Conservation (phyloP, 2,329 filamentous ascomycete species). For the Trichoderma polysporum region DNA sequence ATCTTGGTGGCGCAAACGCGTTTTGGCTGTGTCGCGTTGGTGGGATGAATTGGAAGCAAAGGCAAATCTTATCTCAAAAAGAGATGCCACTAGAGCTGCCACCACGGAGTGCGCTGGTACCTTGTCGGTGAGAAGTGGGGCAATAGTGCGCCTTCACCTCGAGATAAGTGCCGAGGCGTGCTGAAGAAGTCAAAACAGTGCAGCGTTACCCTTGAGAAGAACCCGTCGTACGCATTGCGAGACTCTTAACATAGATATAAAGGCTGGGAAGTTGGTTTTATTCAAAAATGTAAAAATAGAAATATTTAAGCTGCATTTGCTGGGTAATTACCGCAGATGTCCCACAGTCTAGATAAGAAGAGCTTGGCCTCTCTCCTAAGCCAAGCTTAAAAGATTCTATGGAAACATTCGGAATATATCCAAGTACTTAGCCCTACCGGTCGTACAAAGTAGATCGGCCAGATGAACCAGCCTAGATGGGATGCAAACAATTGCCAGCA, state of each 20-base stretch:
- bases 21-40: conserved; percentile 13
- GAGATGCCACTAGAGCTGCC: background rate
- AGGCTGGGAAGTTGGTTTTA: no score
- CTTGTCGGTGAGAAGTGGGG: background rate
- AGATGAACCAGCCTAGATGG: background rate
- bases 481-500: background rate
- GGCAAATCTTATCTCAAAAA: background rate
- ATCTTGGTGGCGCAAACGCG: conserved; percentile 3
- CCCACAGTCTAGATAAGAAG: background rate
- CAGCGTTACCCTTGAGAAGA: no score
- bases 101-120: background rate
- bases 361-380: background rate
- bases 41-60: conserved; percentile 4
- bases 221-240: background rate
- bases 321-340: background rate
- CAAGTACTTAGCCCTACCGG: background rate
- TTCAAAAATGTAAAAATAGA: background rate
- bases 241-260: no score
- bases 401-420: background rate
- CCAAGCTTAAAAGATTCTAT: no score
- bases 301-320: background rate
- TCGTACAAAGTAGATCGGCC: background rate
- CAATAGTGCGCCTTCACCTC: background rate
- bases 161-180: background rate
- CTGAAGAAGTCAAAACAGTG: no score